phyloP scores from a whole-genome alignment of 345 rosid genomes.

The Lepidium sativum region DNA sequence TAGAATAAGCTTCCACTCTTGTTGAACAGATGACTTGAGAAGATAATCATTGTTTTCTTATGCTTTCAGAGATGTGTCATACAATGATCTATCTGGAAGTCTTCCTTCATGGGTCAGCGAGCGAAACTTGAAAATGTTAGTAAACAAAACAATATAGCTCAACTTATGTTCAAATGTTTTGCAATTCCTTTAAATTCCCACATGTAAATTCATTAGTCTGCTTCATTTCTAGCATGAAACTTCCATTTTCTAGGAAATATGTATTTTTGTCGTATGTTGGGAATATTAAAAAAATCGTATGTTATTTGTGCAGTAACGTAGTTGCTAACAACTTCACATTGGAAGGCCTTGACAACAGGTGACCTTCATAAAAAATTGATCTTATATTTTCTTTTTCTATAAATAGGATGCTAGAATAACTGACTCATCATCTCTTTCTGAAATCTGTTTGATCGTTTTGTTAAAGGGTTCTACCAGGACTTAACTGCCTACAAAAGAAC shows the following conservation, averaged over 20 bases:
- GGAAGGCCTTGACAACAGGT: conserved; percentile 40
- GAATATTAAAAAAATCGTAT: background rate
- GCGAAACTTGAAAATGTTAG: conserved; percentile 44
- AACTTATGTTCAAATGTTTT: background rate
- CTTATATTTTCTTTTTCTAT: background rate
- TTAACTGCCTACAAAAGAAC: conserved; percentile 51
- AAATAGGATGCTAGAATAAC: too few relatives aligned
- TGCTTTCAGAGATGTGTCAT: conserved; percentile 63
- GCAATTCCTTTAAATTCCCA: too few relatives aligned
- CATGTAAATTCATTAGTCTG: background rate
- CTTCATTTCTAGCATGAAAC: conserved; percentile 1
- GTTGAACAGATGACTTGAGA: background rate
- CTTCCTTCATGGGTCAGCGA: conserved; percentile 61
- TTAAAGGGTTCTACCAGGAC: conserved; percentile 36
- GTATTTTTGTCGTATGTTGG: background rate
- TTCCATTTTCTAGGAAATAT: background rate
- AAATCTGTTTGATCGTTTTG: background rate
- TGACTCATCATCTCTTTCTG: too few relatives aligned
- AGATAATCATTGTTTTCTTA: background rate
- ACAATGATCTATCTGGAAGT: conserved; percentile 56
- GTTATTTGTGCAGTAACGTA: conserved; percentile 50
- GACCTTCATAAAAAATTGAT: background rate
- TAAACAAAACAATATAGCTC: background rate
- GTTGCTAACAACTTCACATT: conserved; percentile 65
- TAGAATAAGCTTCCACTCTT: background rate